phyloP scores from a whole-genome alignment of 257 asterid genomes.

The Hygrophila difformis region DNA sequence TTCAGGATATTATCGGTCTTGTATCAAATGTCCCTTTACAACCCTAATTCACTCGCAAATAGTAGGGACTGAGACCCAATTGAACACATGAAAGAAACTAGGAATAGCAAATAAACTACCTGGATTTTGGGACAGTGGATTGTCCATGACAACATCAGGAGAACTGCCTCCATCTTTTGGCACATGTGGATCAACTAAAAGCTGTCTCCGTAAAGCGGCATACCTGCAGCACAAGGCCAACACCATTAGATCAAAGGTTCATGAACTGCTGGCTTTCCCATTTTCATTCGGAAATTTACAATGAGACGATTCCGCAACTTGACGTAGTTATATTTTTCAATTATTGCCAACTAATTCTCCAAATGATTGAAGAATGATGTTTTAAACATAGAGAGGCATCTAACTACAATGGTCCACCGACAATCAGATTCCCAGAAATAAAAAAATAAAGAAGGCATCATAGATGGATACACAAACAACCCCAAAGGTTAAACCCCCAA shows the following conservation, averaged over 20 bases:
- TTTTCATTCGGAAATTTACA: constrained; percentile 1
- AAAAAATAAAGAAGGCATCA: not conserved
- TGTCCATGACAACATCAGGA: constrained; percentile 80
- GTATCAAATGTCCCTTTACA: too few relatives aligned
- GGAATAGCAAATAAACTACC: constrained; percentile 30
- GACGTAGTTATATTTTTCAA: not conserved
- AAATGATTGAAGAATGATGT: not conserved
- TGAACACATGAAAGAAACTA: too few relatives aligned
- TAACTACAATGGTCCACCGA: not conserved
- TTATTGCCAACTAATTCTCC: not conserved
- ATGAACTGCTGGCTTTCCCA: not conserved
- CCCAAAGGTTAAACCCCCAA: not conserved
- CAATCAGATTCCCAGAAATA: not conserved
- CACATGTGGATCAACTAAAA: constrained; percentile 79
- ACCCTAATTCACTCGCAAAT: too few relatives aligned
- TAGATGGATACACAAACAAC: not conserved
- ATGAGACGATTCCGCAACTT: not conserved
- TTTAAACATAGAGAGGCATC: constrained; percentile 2
- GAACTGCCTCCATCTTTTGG: constrained; percentile 63
- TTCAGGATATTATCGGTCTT: too few relatives aligned
- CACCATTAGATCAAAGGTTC: not conserved
- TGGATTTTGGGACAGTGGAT: constrained; percentile 90
- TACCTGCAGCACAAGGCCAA: constrained; percentile 34
- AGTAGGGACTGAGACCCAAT: too few relatives aligned
- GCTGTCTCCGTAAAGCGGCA: constrained; percentile 83